Conservation (phyloP, 2,329 filamentous ascomycete genomes). For the Hypoxylon sp. region DNA sequence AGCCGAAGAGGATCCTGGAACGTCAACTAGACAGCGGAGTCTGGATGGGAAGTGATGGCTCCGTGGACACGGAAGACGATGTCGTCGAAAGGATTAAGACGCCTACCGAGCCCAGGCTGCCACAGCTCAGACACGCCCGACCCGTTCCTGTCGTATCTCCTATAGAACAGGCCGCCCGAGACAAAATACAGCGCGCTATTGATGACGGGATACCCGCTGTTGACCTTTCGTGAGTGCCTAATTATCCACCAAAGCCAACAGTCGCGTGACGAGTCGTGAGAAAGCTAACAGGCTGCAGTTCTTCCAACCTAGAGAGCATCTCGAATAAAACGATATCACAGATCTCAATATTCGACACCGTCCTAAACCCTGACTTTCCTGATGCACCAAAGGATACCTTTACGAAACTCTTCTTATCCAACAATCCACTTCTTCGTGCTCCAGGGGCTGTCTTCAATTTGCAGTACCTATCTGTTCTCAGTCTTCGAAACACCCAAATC, state of each 20-base stretch:
- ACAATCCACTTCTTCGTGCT: conserved; percentile 63
- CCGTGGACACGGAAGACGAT: conserved; percentile 56
- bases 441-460: conserved; percentile 69
- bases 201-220: conserved; percentile 67
- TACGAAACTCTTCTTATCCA: conserved; percentile 67
- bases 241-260: too few species aligned
- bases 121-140: conserved; percentile 47
- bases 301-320: conserved; percentile 59
- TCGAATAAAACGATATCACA: conserved; percentile 65
- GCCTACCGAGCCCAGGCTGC: conserved; percentile 48
- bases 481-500: conserved; percentile 70
- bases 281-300: conserved; percentile 40
- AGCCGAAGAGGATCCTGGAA: conserved; percentile 60
- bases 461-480: conserved; percentile 68
- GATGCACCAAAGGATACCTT: conserved; percentile 67
- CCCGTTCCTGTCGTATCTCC: conserved; percentile 45
- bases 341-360: conserved; percentile 61
- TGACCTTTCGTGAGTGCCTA: conserved; percentile 66
- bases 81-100: conserved; percentile 48
- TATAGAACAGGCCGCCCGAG: conserved; percentile 55
- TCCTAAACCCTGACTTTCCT: conserved; percentile 62
- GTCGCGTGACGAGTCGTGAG: too few species aligned
- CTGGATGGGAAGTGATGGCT: conserved; percentile 69
- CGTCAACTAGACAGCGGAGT: conserved; percentile 74
- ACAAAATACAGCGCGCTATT: conserved; percentile 59